These are phyloP conservation scores for Tulasnella sp. DNA, from an alignment of 768 basidiomycete genomes.

Conservation along the genomic window DNA sequence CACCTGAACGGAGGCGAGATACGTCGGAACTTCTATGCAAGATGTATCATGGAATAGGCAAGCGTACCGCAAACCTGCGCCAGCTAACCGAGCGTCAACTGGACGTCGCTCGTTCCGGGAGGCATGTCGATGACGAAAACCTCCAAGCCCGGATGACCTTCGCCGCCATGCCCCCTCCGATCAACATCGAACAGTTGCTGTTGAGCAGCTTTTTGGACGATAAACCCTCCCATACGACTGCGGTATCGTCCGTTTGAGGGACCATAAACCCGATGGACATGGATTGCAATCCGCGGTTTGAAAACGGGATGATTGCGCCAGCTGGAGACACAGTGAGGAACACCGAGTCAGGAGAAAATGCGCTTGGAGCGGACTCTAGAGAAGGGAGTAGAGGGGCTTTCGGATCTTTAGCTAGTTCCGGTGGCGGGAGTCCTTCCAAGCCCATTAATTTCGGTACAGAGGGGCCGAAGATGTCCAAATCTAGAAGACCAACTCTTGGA, in stretches of 20 bases:
- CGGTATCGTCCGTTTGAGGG: conserved; percentile 46
- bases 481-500: conserved; percentile 74
- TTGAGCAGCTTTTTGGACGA: conserved; percentile 98
- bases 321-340: conserved; percentile 35
- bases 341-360: too few relatives aligned
- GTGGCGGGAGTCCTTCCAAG: conserved; percentile 67
- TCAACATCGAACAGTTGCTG: conserved; percentile 95
- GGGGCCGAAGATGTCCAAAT: conserved; percentile 93
- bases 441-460: conserved; percentile 92
- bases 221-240: conserved; percentile 94
- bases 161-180: conserved; percentile 48
- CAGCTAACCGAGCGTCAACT: conserved; percentile 81
- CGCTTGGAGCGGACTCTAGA: too few relatives aligned
- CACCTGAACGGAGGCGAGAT: conserved; percentile 48
- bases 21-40: not conserved
- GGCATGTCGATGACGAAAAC: conserved; percentile 91
- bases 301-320: conserved; percentile 72
- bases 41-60: not conserved
- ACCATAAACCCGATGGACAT: conserved; percentile 98
- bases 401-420: conserved; percentile 58
- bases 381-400: not conserved
- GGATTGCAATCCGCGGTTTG: conserved; percentile 80
- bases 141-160: conserved; percentile 53
- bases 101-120: conserved; percentile 94
- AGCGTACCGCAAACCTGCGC: conserved; percentile 70